Evolutionary conservation across 257 asterid species (phyloP).

Genomic region (Gentiana dahurica): DNA sequence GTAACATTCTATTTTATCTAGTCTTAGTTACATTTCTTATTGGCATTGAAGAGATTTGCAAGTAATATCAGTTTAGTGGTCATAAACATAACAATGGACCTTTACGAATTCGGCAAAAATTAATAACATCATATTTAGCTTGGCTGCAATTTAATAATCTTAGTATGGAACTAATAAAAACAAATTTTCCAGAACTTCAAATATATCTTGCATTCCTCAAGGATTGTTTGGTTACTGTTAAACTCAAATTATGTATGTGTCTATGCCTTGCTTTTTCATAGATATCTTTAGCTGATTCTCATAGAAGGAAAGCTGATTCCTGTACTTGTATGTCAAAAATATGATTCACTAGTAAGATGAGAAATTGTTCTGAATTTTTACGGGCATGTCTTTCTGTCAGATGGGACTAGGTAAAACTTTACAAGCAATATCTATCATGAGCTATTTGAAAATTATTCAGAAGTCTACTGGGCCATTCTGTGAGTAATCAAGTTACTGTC

Average conservation of each 20-base stretch:
- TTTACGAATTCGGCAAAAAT: no score
- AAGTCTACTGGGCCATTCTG: conserved; percentile 73
- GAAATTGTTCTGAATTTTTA: background rate
- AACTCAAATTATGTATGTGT: background rate
- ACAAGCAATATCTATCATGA: conserved; percentile 80
- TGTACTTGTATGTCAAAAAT: background rate
- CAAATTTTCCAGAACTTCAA: background rate
- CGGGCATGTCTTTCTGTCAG: conserved; percentile 28
- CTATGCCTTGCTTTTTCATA: background rate
- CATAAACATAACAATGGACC: background rate
- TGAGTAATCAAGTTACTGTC: conserved; percentile 28
- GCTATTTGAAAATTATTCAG: conserved; percentile 61
- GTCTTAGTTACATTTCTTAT: no score
- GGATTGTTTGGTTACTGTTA: background rate
- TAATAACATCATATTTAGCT: no score
- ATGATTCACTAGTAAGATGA: background rate
- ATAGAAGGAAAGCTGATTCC: background rate
- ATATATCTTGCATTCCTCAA: background rate
- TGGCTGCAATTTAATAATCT: no score
- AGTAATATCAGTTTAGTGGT: background rate
- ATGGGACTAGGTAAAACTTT: conserved; percentile 97
- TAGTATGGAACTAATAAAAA: background rate
- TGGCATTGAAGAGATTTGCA: no score
- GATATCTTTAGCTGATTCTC: background rate
- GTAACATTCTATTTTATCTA: no score